phyloP scores from a whole-genome alignment of 768 basidiomycete genomes.

The Leccinum variicolor region DNA sequence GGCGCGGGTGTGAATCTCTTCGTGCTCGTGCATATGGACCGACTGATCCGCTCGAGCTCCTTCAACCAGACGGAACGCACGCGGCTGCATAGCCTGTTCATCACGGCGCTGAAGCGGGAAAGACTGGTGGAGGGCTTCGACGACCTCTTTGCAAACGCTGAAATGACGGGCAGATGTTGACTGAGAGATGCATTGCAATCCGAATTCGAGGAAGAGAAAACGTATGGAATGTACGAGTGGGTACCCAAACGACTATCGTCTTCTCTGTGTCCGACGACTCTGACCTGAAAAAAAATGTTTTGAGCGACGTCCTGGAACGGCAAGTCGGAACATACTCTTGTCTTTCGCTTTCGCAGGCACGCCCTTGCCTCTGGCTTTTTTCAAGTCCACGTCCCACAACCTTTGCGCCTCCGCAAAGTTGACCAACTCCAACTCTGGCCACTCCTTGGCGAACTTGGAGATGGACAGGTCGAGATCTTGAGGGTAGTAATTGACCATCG shows the following conservation, averaged over 20 bases:
- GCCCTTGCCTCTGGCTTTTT: slow-evolving; percentile 76
- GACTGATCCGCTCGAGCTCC: no score
- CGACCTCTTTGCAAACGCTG: slow-evolving; percentile 15
- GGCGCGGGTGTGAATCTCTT: no score
- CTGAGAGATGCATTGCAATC: no score
- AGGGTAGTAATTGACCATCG: slow-evolving; percentile 85
- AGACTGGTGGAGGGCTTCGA: no score
- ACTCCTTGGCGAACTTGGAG: slow-evolving; percentile 44
- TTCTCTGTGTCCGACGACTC: slow-evolving; percentile 49
- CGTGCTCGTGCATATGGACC: no score
- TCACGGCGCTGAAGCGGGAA: no score
- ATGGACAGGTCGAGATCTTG: slow-evolving; percentile 54
- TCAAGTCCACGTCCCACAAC: slow-evolving; percentile 62
- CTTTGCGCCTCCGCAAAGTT: slow-evolving; percentile 68
- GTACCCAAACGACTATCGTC: slow-evolving; percentile 26
- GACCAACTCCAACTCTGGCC: slow-evolving; percentile 57
- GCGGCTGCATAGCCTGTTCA: no score
- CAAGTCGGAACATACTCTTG: slow-evolving; percentile 44
- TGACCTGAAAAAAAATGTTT: slow-evolving; percentile 37
- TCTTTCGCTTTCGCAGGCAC: slow-evolving; percentile 77
- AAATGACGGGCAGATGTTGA: no score
- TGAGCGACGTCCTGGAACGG: background rate
- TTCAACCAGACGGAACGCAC: no score
- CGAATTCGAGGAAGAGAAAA: background rate
- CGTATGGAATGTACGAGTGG: background rate